A percentile compares a stretch with the other conserved stretches of the same genome.
Evolutionary conservation across 345 rosid species (phyloP).

Genomic region (Durio zibethinus): DNA sequence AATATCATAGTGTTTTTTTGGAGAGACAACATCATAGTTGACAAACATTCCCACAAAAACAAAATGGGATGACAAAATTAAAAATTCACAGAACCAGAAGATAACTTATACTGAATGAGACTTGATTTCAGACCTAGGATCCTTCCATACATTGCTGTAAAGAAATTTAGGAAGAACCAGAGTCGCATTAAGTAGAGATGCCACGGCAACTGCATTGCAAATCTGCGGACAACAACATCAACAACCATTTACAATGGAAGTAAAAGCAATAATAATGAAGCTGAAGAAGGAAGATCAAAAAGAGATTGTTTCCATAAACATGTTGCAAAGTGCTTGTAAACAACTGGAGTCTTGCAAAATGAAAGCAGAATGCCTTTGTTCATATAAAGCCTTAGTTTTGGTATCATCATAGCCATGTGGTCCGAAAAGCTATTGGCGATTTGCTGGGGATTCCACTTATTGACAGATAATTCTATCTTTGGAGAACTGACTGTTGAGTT

Average conservation of each 20-base stretch:
- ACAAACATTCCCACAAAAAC: background rate
- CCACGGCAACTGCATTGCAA: conserved; percentile 79
- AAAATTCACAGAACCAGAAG: background rate
- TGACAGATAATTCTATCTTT: background rate
- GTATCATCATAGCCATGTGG: background rate
- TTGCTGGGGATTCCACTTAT: background rate
- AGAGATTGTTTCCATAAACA: background rate
- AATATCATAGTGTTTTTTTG: background rate
- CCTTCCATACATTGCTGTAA: conserved; percentile 97
- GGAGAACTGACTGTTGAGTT: background rate
- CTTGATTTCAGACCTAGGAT: conserved; percentile 66
- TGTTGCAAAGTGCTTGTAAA: background rate
- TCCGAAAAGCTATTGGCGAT: background rate
- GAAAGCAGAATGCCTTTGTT: background rate
- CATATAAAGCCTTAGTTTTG: background rate
- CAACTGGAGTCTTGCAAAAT: background rate
- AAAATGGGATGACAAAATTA: background rate
- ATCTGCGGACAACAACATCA: conserved; percentile 43
- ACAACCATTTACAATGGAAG: background rate
- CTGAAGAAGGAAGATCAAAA: background rate
- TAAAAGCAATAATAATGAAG: conserved; percentile 1
- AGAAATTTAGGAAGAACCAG: conserved; percentile 79
- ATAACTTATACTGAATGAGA: background rate
- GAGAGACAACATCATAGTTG: background rate
- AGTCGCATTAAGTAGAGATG: conserved; percentile 77